phyloP scores from a whole-genome alignment of 768 basidiomycete species.

The Hortiboletus flavorubellus region DNA sequence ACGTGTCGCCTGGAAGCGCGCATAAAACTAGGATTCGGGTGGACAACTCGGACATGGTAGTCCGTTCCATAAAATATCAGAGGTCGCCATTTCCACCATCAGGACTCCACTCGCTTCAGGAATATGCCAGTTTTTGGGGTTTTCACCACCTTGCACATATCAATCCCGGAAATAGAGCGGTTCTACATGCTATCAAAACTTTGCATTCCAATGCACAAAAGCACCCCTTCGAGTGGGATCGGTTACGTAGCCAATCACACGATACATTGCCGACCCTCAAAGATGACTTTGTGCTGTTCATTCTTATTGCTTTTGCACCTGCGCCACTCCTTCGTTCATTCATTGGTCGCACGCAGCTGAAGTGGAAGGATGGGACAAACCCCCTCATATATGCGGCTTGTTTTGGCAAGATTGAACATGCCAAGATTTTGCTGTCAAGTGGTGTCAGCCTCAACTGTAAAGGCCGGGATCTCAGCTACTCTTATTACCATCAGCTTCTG shows the following conservation, averaged over 20 bases:
- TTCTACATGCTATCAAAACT: neutral
- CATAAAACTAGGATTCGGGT: no score
- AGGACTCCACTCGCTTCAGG: neutral
- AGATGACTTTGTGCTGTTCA: neutral
- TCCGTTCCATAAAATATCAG: neutral
- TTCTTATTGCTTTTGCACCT: neutral
- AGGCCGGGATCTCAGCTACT: neutral
- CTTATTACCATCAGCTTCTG: no score
- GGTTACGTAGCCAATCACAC: neutral
- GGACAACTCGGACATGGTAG: neutral
- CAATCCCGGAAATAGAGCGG: neutral
- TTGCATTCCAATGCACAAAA: neutral
- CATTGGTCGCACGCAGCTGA: neutral
- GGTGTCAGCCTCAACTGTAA: neutral
- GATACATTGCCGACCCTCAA: neutral
- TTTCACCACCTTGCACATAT: constrained; percentile 1
- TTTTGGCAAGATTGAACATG: neutral
- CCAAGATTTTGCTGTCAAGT: neutral
- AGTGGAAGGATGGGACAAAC: neutral
- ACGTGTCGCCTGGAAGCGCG: neutral
- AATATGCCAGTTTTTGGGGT: neutral
- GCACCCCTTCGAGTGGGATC: neutral
- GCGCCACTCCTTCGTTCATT: neutral
- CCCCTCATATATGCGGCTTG: neutral
- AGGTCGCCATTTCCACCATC: neutral